phyloP scores from a whole-genome alignment of 169 alveolate genomes.

The Plasmodium gaboni region DNA sequence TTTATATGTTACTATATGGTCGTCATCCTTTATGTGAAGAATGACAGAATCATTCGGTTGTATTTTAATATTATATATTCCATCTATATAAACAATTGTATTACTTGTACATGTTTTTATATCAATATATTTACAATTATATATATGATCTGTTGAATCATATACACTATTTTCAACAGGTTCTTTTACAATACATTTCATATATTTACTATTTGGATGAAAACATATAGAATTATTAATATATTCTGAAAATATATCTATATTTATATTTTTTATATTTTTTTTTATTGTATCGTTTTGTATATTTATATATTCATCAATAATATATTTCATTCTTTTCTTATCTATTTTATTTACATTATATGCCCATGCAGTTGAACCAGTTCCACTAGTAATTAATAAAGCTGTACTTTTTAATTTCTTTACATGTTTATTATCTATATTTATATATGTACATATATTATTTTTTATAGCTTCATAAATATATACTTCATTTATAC shows the following conservation, averaged over 20 bases:
- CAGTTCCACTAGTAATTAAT: conserved; percentile 88
- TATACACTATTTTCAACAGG: conserved; percentile 76
- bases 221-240: conserved; percentile 80
- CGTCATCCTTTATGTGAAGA: conserved; percentile 47
- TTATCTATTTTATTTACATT: conserved; percentile 83
- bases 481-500: conserved; percentile 60
- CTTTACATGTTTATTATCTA: conserved; percentile 78
- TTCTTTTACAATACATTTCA: conserved; percentile 85
- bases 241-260: conserved; percentile 76
- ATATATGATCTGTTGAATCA: conserved; percentile 58
- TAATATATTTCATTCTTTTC: conserved; percentile 79
- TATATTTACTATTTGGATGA: conserved; percentile 75
- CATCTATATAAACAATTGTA: conserved; percentile 72
- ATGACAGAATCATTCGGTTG: conserved; percentile 63
- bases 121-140: conserved; percentile 35
- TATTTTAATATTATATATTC: conserved; percentile 62
- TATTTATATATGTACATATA: conserved; percentile 81
- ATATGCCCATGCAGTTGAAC: conserved; percentile 92
- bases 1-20: conserved; percentile 47
- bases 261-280: conserved; percentile 68
- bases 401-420: conserved; percentile 84
- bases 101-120: conserved; percentile 65
- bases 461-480: conserved; percentile 71
- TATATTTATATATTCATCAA: conserved; percentile 31
- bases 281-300: conserved; percentile 41